Percentiles rank a stretch among this genome's conserved stretches.
phyloP scores from a whole-genome alignment of 257 asterid species.

The Jacaranda copaia region DNA sequence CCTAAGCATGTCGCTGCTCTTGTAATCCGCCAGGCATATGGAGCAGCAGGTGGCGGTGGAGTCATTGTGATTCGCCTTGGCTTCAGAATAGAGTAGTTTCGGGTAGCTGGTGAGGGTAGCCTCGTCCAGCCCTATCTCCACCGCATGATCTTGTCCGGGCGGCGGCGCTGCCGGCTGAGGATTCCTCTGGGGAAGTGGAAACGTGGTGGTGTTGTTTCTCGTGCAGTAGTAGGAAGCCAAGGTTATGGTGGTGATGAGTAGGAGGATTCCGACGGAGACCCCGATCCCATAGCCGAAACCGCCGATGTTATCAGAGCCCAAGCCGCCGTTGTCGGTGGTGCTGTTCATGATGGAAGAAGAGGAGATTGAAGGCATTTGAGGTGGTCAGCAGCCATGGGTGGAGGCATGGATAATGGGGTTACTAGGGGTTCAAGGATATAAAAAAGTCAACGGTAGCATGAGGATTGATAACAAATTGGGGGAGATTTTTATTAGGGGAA shows the following conservation, averaged over 20 bases:
- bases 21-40: conserved; percentile 86
- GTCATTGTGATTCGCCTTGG: conserved; percentile 55
- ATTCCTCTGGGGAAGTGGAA: conserved; percentile 37
- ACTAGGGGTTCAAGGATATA: conserved; percentile 21
- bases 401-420: conserved; percentile 31
- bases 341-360: conserved; percentile 48
- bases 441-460: conserved; percentile 47
- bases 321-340: conserved; percentile 51
- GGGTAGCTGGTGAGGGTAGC: conserved; percentile 73
- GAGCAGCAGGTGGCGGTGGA: conserved; percentile 75
- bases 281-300: conserved; percentile 92
- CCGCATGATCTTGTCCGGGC: conserved; percentile 13
- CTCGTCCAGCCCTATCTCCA: conserved; percentile 77
- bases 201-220: conserved; percentile 39
- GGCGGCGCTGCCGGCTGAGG: conserved; percentile 10
- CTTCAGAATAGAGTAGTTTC: conserved; percentile 67
- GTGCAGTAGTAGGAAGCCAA: conserved; percentile 87
- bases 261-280: conserved; percentile 79
- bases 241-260: conserved; percentile 83
- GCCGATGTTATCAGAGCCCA: conserved; percentile 61
- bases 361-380: conserved; percentile 13
- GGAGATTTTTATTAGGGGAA: conserved; percentile 43
- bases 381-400: conserved; percentile 46
- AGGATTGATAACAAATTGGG: conserved; percentile 34
- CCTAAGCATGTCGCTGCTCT: conserved; percentile 60